Percentiles rank a stretch among this genome's conserved stretches.
Conservation (phyloP, 176 grass and related monocot species). For the Oryza glumipatula region DNA sequence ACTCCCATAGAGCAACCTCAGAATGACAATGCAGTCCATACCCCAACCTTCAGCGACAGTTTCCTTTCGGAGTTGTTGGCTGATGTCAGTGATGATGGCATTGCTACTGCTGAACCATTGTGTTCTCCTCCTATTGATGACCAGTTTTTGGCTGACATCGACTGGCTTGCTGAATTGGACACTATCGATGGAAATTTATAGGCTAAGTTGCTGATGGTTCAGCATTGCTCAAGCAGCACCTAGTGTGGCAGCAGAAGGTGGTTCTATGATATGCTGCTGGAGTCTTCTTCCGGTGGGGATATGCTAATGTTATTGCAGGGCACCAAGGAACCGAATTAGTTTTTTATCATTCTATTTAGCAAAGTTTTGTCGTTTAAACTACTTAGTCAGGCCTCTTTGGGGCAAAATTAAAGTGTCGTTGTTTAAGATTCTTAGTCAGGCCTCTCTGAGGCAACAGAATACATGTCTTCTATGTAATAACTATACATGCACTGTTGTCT, state of each 20-base stretch:
- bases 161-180: neutral
- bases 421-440: neutral
- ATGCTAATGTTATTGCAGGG: neutral
- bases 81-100: neutral
- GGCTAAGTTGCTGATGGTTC: neutral
- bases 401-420: neutral
- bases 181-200: neutral
- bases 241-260: neutral
- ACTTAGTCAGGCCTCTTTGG: neutral
- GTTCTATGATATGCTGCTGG: neutral
- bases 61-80: neutral
- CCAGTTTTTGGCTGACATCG: neutral
- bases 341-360: neutral
- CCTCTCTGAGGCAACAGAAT: neutral
- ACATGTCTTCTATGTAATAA: neutral
- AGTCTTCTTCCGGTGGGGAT: neutral
- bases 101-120: neutral
- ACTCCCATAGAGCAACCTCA: neutral
- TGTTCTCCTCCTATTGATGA: neutral
- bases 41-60: neutral
- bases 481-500: no score
- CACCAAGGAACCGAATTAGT: neutral
- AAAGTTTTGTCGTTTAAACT: neutral
- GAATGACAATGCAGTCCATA: neutral
- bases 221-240: neutral